A percentile compares a stretch with the other conserved stretches of the same genome.
These are phyloP conservation scores for Apiotrichum sp. DNA, from an alignment of 1,284 basidiomycete species.

Conservation along the genomic window DNA sequence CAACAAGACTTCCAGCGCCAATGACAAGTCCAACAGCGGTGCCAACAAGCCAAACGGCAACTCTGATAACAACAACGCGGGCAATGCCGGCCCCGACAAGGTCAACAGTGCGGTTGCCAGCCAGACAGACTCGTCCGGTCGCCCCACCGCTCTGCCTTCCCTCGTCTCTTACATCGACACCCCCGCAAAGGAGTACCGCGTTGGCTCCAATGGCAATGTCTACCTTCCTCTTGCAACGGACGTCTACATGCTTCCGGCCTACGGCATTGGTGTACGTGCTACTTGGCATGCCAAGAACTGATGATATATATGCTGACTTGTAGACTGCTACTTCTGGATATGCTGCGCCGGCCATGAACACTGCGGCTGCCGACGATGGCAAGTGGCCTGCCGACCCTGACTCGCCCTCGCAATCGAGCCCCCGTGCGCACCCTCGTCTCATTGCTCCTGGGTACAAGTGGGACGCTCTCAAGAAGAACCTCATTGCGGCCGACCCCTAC, in stretches of 20 bases:
- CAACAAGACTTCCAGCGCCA: slow-evolving; percentile 37
- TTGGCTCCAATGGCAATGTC: slow-evolving; percentile 25
- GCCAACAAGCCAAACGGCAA: slow-evolving; percentile 24
- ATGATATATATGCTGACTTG: neutral
- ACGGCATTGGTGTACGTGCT: slow-evolving; percentile 71
- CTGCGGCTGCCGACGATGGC: slow-evolving; percentile 51
- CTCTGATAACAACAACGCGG: neutral
- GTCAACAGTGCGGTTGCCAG: slow-evolving; percentile 7
- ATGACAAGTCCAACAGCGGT: slow-evolving; percentile 32
- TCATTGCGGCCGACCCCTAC: slow-evolving; percentile 81
- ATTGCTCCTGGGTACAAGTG: slow-evolving; percentile 91
- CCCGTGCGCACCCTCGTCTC: slow-evolving; percentile 76
- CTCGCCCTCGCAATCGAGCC: slow-evolving; percentile 57
- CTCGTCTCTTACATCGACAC: slow-evolving; percentile 16
- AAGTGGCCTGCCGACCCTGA: slow-evolving; percentile 73
- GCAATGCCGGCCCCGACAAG: neutral
- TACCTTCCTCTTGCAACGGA: slow-evolving; percentile 56
- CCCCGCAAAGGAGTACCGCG: neutral
- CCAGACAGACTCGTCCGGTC: slow-evolving; percentile 42
- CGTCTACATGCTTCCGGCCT: slow-evolving; percentile 74
- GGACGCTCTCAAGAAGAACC: slow-evolving; percentile 62
- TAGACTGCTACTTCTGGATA: slow-evolving; percentile 76
- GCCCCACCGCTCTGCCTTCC: slow-evolving; percentile 30
- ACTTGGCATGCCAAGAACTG: neutral
- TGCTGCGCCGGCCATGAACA: slow-evolving; percentile 63